Base-by-base conservation (phyloP, 495 filamentous ascomycete species). In the Lepraria neglecta region DNA sequence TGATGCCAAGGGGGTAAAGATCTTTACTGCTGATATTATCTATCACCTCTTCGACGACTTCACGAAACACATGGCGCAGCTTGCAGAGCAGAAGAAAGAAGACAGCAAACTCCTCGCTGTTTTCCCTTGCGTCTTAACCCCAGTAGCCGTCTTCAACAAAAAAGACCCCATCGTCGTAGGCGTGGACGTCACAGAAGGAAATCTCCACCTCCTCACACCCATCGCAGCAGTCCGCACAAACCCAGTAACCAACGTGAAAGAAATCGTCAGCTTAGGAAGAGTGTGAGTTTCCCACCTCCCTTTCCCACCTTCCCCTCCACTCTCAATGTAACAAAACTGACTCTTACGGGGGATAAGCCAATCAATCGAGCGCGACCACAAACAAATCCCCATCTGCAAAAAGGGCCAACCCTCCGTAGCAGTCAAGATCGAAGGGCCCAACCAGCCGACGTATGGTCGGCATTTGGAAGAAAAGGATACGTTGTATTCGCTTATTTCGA, bases 1-100 rank as follows among this genome's bases (percentile, higher is more conserved):
- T 45, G 89, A 96, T 11, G 91, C 97, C 58, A 84, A 96, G 44
- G 92, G 92, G 35, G 89, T 99, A 72, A 99, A 96, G 81, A 90
- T 99, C 69, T 97, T 97, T 78, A 95, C 90, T 0, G 95, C 95
- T 6, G 91, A 99, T 67, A 99, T 99, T 68, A 99, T 99, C 64
- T 99, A 99, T 71, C 95, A 99, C 72, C 78, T 99, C 57, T 99
- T 99, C 72, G 95, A 99, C 71, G 80, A 86, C 64, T 99, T 97
- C 78, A 97, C 89, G 45, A 88, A 87, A 75, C 91, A 97, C 72
- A 95, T 96, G 85, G 85, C 86, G 17, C 78, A 87, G 65, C 78
- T 96, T 62, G 80, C 83, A 12, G 92, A 95, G 74, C 84, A 88
- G 80, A 89, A 89, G 75, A 97, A 97, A 79, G 94, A 96, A 68